Conservation (phyloP, 176 grass and related monocot genomes). For the Themeda triandra region DNA sequence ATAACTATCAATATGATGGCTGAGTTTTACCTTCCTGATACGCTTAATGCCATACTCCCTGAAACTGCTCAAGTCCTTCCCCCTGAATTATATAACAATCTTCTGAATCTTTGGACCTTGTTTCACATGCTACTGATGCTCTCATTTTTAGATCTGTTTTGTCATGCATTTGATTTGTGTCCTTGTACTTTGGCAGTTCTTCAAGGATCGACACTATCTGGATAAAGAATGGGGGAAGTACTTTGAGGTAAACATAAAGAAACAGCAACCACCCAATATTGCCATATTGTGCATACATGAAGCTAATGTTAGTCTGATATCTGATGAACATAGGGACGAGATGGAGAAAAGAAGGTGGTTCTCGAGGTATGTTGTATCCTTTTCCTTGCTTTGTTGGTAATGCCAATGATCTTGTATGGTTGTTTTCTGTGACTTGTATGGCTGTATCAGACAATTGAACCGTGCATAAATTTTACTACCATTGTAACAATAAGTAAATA, state of each 20-base stretch:
- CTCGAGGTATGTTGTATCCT: constrained; percentile 52
- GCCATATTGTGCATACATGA: background rate
- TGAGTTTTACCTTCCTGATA: background rate
- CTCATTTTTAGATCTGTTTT: background rate
- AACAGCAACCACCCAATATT: background rate
- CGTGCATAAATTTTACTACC: background rate
- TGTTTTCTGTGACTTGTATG: constrained; percentile 23
- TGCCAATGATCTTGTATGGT: background rate
- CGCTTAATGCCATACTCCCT: background rate
- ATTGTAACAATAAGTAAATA: background rate
- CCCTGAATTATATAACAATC: background rate
- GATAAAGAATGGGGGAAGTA: constrained; percentile 94
- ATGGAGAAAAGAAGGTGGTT: constrained; percentile 46
- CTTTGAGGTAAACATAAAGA: constrained; percentile 49
- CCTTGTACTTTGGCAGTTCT: constrained; percentile 61
- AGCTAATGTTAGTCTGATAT: constrained; percentile 10
- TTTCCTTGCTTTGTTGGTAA: background rate
- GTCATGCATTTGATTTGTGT: background rate
- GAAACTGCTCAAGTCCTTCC: background rate
- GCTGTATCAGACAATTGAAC: background rate
- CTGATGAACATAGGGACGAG: constrained; percentile 35
- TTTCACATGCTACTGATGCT: background rate
- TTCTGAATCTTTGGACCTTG: background rate
- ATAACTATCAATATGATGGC: background rate
- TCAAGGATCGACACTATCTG: constrained; percentile 94